phyloP scores from a whole-genome alignment of 2,329 filamentous ascomycete species.

The Madurella mycetomatis region DNA sequence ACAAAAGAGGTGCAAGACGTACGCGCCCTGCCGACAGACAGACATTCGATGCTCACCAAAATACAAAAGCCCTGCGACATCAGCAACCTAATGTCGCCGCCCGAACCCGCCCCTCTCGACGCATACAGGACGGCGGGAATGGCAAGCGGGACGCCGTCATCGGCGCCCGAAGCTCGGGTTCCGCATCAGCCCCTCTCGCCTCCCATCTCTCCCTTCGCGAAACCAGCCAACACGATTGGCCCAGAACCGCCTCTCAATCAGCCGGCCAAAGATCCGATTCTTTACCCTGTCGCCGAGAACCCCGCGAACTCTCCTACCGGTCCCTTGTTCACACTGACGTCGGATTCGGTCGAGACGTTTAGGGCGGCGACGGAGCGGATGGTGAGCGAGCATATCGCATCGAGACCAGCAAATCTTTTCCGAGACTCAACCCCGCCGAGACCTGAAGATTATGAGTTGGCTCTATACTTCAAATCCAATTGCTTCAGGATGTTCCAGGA shows the following conservation, averaged over 20 bases:
- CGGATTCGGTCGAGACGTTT: slow-evolving; percentile 37
- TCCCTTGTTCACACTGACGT: slow-evolving; percentile 46
- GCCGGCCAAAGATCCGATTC: slow-evolving; percentile 49
- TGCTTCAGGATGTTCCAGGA: slow-evolving; percentile 43
- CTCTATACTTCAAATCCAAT: slow-evolving; percentile 49
- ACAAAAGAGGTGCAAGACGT: slow-evolving; percentile 16
- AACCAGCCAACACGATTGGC: slow-evolving; percentile 33
- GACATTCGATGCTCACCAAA: slow-evolving; percentile 12
- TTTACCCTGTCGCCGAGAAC: slow-evolving; percentile 49
- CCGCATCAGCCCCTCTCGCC: slow-evolving; percentile 49
- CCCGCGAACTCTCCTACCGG: slow-evolving; percentile 40
- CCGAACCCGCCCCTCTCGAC: slow-evolving; percentile 50
- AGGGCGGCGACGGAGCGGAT: slow-evolving; percentile 37
- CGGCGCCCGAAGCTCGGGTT: slow-evolving; percentile 32
- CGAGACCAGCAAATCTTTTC: slow-evolving; percentile 42
- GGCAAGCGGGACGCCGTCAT: slow-evolving; percentile 25
- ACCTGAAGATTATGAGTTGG: slow-evolving; percentile 50
- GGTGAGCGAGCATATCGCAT: slow-evolving; percentile 47
- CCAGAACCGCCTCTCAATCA: slow-evolving; percentile 24
- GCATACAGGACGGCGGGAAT: slow-evolving; percentile 41
- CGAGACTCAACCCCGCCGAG: slow-evolving; percentile 42
- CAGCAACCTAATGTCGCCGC: slow-evolving; percentile 58
- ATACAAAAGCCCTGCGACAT: slow-evolving; percentile 44
- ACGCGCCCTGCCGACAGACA: background rate
- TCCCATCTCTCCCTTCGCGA: slow-evolving; percentile 52